Evolutionary conservation across 352 stramenopile genomes (phyloP), one percentile per base, ranked within the genome.

Genomic region (Phytophthora aleatoria): DNA sequence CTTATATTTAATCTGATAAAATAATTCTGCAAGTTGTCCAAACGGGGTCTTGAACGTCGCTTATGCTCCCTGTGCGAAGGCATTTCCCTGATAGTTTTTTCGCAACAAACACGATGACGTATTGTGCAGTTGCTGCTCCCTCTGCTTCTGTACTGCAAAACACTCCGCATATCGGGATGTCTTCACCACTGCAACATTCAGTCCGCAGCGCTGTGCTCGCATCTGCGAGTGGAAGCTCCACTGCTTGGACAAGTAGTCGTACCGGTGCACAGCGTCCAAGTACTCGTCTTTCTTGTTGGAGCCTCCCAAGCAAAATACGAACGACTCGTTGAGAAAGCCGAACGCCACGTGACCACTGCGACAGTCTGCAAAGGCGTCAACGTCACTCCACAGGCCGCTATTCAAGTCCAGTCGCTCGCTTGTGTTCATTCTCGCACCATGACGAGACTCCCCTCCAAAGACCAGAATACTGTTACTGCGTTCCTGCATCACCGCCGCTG

Each of bases 261-360:
- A 92, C 5, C 81, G 76, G 35, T 89, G 80, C 10, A 92, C 84
- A 8, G 77, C 71, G 49, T 89, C 77, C 48, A 91, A 43, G 47
- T 91, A 89, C 60, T 89, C 81, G 58, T 92, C 83, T 42, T 89
- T 89, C 55, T 89, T 87, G 64, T 89, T 90, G 28, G 84, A 90
- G n/a, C 84, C 84, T 2, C 84, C 84, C 6, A 91, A 55, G 26
- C 72, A 83, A 52, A 89, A 91, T n/a, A 91, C 44, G 26, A 90
- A 92, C 27, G 80, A 87, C 39, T 91, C 79, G 8, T 72, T 68
- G 4, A 91, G 59, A 53, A 89, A 82, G 5, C 74, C 76, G 27
- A 89, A 71, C 0, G 81, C 84, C 3, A 79, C 80, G 30, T 92
- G 84, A 28, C 84, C 84, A 38, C 84, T 91, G 13, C 82, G 78